These are phyloP conservation scores for Orbilia quercus DNA, from an alignment of 2,329 filamentous ascomycete genomes.

Conservation along the genomic window DNA sequence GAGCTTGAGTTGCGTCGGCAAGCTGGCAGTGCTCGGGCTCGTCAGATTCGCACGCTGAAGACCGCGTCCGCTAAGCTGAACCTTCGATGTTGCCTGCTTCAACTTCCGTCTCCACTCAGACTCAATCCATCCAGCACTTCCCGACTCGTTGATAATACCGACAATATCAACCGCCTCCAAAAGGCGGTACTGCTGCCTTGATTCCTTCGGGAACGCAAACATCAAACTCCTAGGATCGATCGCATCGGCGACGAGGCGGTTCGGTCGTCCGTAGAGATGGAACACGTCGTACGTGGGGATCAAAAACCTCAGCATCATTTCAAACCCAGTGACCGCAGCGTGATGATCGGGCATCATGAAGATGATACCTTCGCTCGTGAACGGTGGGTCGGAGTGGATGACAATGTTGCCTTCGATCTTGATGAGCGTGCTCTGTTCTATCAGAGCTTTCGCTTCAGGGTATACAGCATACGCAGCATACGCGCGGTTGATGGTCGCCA, in stretches of 20 bases:
- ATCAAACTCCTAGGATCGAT: conserved; percentile 89
- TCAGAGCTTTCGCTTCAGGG: conserved; percentile 90
- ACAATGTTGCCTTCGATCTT: conserved; percentile 93
- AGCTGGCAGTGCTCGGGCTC: conserved; percentile 61
- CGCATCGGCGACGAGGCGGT: conserved; percentile 84
- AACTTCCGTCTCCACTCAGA: conserved; percentile 88
- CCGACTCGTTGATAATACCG: conserved; percentile 79
- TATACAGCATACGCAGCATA: conserved; percentile 96
- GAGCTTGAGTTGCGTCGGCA: conserved; percentile 63
- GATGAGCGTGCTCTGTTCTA: conserved; percentile 91
- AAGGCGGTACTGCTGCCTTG: conserved; percentile 79
- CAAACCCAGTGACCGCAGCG: conserved; percentile 91
- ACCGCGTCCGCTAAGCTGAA: conserved; percentile 68
- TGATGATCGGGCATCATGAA: conserved; percentile 97
- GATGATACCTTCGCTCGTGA: conserved; percentile 88
- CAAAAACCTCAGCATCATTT: conserved; percentile 91
- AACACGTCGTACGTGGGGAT: conserved; percentile 97
- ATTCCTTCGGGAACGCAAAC: conserved; percentile 95
- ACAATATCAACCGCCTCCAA: conserved; percentile 88
- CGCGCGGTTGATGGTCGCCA: conserved; percentile 89
- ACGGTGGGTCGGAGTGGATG: conserved; percentile 81
- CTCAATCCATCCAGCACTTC: conserved; percentile 82
- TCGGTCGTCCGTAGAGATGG: conserved; percentile 87
- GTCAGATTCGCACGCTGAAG: conserved; percentile 56
- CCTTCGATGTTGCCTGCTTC: conserved; percentile 83